Evolutionary conservation across 2,329 filamentous ascomycete genomes (phyloP).

Genomic region (Coniochaeta sp.): DNA sequence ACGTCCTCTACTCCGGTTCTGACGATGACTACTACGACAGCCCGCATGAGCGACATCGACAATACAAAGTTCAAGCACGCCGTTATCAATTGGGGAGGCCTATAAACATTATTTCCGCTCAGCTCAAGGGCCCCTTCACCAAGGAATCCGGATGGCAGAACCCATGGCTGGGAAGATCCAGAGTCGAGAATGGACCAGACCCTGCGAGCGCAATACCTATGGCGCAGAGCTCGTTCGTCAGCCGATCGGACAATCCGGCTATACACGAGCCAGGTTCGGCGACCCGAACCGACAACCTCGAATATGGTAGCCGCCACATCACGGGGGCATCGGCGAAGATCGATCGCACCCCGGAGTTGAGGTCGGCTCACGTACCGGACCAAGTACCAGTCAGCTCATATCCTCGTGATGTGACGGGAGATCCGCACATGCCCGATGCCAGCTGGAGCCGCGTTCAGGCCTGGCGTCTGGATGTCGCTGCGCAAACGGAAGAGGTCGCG

Average conservation of each 20-base stretch:
- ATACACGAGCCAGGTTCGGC: background rate
- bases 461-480: background rate
- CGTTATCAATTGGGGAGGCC: constrained; percentile 50
- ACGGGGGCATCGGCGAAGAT: background rate
- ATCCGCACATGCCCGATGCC: background rate
- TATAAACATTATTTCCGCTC: constrained; percentile 53
- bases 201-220: background rate
- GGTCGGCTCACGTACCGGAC: background rate
- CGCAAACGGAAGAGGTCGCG: background rate
- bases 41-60: constrained; percentile 37
- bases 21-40: constrained; percentile 48
- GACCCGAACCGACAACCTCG: background rate
- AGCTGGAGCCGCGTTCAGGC: background rate
- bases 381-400: background rate
- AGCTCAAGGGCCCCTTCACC: constrained; percentile 56
- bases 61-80: constrained; percentile 53
- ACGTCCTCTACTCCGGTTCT: constrained; percentile 47
- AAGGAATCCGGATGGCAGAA: constrained; percentile 41
- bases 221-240: background rate
- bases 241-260: background rate
- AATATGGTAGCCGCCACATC: background rate
- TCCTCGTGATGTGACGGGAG: too few relatives aligned
- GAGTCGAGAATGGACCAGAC: constrained; percentile 14
- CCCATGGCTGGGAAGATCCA: constrained; percentile 34
- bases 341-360: background rate